Evolutionary conservation across 371 early-diverging fungal species (phyloP).

Genomic region (Gilbertella persicaria): DNA sequence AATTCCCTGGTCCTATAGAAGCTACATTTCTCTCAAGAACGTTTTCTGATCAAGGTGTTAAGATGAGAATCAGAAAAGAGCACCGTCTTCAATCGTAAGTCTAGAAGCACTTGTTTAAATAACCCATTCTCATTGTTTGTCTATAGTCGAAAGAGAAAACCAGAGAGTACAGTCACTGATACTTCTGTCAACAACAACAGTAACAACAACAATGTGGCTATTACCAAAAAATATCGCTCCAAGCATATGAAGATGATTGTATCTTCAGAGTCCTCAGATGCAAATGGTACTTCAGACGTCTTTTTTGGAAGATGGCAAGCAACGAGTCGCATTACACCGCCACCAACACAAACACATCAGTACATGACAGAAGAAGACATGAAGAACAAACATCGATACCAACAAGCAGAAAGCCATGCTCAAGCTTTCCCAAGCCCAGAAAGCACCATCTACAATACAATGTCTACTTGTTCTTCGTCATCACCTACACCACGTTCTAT

Average conservation of each 20-base stretch:
- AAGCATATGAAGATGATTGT: slow-evolving; percentile 1
- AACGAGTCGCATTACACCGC: not conserved
- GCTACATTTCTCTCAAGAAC: slow-evolving; percentile 81
- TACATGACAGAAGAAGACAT: no score
- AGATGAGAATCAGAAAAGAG: slow-evolving; percentile 83
- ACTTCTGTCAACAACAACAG: no score
- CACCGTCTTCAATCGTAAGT: slow-evolving; percentile 28
- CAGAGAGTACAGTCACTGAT: no score
- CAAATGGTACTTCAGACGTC: slow-evolving; percentile 4
- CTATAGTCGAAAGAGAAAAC: slow-evolving; percentile 17
- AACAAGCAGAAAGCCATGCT: not conserved
- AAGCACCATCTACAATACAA: not conserved
- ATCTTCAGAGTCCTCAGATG: slow-evolving; percentile 3
- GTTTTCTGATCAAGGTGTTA: slow-evolving; percentile 92
- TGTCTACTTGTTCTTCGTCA: not conserved
- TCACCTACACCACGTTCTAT: not conserved
- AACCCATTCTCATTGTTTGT: not conserved
- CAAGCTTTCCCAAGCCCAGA: not conserved
- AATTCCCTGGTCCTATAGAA: slow-evolving; percentile 87
- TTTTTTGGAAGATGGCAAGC: slow-evolving; percentile 28
- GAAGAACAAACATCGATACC: no score
- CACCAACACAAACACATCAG: not conserved
- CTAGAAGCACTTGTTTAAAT: not conserved
- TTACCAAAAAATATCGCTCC: not conserved
- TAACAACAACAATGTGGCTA: not conserved